phyloP scores from a whole-genome alignment of 75 land plant genomes.

The Cunninghamia lanceolata region DNA sequence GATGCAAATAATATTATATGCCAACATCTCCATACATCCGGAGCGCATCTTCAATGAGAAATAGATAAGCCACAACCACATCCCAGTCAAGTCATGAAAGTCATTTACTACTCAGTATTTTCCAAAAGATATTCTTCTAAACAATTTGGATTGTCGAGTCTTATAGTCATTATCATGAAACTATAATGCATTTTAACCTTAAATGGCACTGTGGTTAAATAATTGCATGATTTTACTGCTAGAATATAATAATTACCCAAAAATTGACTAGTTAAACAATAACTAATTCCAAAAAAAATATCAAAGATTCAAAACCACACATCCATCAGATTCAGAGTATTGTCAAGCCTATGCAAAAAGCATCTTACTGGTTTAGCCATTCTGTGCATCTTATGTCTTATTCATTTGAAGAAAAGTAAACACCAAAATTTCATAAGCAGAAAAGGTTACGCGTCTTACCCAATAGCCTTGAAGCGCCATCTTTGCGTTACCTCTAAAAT shows the following conservation, averaged over 20 bases:
- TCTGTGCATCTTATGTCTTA: neutral
- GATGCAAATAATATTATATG: too few relatives aligned
- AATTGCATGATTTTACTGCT: too few relatives aligned
- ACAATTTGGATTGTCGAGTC: too few relatives aligned
- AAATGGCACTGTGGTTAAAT: too few relatives aligned
- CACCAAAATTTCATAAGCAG: constrained; percentile 8
- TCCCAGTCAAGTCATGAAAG: neutral
- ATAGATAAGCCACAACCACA: neutral
- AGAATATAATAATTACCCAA: too few relatives aligned
- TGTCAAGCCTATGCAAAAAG: constrained; percentile 9
- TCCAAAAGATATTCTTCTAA: too few relatives aligned
- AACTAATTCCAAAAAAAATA: too few relatives aligned
- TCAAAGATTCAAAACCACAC: constrained; percentile 11
- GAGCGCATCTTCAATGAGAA: neutral
- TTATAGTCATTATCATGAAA: too few relatives aligned
- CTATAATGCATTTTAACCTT: too few relatives aligned
- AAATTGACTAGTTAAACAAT: too few relatives aligned
- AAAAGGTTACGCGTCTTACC: constrained; percentile 13
- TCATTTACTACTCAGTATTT: too few relatives aligned
- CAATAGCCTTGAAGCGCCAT: constrained; percentile 9
- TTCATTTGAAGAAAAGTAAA: constrained; percentile 7
- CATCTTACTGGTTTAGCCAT: constrained; percentile 1
- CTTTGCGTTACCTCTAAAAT: constrained; percentile 10
- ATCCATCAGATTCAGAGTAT: constrained; percentile 5
- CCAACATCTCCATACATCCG: neutral